These are phyloP conservation scores for Flammula alnicola DNA, from an alignment of 1,284 basidiomycete genomes.

Conservation along the genomic window DNA sequence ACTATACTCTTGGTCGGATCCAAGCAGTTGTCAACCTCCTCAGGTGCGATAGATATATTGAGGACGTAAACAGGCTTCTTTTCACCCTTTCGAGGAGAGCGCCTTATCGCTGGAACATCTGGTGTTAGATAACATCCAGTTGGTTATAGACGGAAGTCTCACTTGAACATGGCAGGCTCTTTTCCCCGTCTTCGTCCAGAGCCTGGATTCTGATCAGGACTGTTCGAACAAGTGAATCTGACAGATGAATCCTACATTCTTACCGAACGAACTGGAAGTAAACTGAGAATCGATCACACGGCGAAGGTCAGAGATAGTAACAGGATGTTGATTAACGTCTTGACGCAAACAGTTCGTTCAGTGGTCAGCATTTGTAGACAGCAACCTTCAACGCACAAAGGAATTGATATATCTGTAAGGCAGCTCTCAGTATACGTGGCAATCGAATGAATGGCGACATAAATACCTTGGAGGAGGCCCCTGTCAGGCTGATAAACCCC, in stretches of 20 bases:
- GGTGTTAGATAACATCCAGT: conserved; percentile 14
- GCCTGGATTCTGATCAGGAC: conserved; percentile 45
- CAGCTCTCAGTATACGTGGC: conserved; percentile 15
- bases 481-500: conserved; percentile 83
- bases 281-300: conserved; percentile 71
- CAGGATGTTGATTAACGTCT: conserved; percentile 86
- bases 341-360: conserved; percentile 11
- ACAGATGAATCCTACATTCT: conserved; percentile 51
- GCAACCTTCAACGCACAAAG: conserved; percentile 60
- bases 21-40: conserved; percentile 74
- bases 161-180: conserved; percentile 49
- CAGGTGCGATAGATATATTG: conserved; percentile 67
- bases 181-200: conserved; percentile 63
- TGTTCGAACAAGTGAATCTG: conserved; percentile 10
- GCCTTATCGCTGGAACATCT: conserved; percentile 49
- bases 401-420: conserved; percentile 74
- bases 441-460: conserved; percentile 13
- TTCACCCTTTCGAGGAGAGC: conserved; percentile 78
- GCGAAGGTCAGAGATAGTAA: conserved; percentile 73
- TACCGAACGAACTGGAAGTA: conserved; percentile 67
- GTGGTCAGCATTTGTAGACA: conserved; percentile 11
- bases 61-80: conserved; percentile 83
- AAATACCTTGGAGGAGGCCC: conserved; percentile 72
- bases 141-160: conserved; percentile 22
- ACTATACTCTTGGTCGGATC: conserved; percentile 77